Evolutionary conservation across 2,329 filamentous ascomycete species (phyloP).

Genomic region (Trichophyton verrucosum): DNA sequence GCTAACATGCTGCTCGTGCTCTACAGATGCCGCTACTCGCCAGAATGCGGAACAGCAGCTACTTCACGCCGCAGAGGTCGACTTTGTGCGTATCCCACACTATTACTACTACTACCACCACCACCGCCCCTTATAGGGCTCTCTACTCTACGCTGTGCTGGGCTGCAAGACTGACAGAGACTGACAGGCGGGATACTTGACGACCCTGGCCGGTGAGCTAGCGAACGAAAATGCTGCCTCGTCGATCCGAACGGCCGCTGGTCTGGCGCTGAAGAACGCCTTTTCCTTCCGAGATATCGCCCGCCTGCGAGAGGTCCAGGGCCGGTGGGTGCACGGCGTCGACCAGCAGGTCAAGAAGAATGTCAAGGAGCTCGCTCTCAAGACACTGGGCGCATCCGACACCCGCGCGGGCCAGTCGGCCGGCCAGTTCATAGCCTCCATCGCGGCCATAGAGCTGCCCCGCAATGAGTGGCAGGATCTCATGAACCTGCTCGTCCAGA

Average conservation of each 20-base stretch:
- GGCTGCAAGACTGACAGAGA: constrained; percentile 14
- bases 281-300: constrained; percentile 86
- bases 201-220: constrained; percentile 83
- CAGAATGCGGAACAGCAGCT: constrained; percentile 90
- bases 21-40: constrained; percentile 73
- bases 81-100: constrained; percentile 59
- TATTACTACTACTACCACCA: not conserved
- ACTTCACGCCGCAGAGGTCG: constrained; percentile 76
- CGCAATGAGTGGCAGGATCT: constrained; percentile 87
- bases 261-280: constrained; percentile 94
- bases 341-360: constrained; percentile 69
- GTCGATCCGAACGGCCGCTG: constrained; percentile 83
- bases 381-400: constrained; percentile 71
- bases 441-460: constrained; percentile 89
- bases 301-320: constrained; percentile 78
- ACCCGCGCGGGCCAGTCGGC: constrained; percentile 74
- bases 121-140: too few species aligned
- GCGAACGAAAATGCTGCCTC: constrained; percentile 76
- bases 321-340: constrained; percentile 80
- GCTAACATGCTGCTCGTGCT: not conserved
- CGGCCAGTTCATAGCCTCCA: constrained; percentile 88
- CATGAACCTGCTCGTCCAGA: constrained; percentile 78
- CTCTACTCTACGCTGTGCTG: not conserved
- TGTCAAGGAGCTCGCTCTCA: constrained; percentile 81
- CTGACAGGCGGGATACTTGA: constrained; percentile 73